Evolutionary conservation across 2,329 filamentous ascomycete species (phyloP), one percentile per base, ranked within the genome.

Genomic region (Penicillium psychrosexuale): DNA sequence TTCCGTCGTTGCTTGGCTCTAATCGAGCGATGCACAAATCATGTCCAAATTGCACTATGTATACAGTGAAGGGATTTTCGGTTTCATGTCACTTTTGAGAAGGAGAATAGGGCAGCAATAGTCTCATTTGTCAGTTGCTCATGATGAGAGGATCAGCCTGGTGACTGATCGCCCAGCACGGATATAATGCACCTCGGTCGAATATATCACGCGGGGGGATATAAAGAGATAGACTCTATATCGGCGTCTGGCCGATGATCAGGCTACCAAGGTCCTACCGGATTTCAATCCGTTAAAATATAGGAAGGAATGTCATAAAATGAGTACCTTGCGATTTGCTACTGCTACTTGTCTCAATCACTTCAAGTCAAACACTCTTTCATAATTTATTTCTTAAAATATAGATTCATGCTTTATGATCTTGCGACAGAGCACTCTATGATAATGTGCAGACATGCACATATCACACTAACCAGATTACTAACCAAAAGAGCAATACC

Each of bases 261-360:
- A 33, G 22, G 28, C 15, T 11, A 31, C 30, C n/a, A 42, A 19
- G 27, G 13, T 39, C 8, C 17, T 11, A 1, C 9, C 15, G 1
- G 15, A 30, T 24, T 6, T 12, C 17, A 31, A 28, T 24, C 22
- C 3, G 4, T 36, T 36, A 7, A 36, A 37, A 27, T 8, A 12
- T 27, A 19, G 15, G 9, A 47, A 22, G 17, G 8, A 31, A 27
- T 8, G 4, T 15, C 12, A 19, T n/a, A 11, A n/a, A 30, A 11
- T 8, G 62, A 60, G 52, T 51, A 60, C 57, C 64, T 59, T 38
- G 27, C 1, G 13, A 34, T 19, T n/a, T 53, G n/a, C 36, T 50
- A 42, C 28, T 36, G 5, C 28, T 36, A 43, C 5, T 19, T 9
- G 3, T 50, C 19, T 39, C 12, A 15, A 19, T 13, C 38, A 15